phyloP scores from a whole-genome alignment of 306 rosid species.

The Quercus glauca region DNA sequence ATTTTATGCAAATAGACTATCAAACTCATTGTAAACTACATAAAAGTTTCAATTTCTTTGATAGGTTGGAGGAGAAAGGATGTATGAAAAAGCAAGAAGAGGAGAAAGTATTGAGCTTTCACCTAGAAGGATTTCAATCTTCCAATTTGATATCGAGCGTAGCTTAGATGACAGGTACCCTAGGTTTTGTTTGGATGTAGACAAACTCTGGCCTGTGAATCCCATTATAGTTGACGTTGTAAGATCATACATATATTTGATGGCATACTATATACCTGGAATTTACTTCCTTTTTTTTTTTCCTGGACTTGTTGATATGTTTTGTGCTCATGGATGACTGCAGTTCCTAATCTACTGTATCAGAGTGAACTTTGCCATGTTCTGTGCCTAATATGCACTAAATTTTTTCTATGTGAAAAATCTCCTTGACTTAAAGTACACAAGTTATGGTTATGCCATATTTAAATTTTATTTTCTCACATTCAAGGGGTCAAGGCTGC shows the following conservation, averaged over 20 bases:
- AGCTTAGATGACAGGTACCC: slow-evolving; percentile 85
- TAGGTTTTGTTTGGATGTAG: background rate
- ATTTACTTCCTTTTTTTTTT: background rate
- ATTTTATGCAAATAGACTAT: slow-evolving; percentile 1
- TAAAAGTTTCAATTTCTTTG: slow-evolving; percentile 26
- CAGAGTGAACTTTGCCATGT: background rate
- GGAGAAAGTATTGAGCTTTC: slow-evolving; percentile 96
- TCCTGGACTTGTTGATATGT: background rate
- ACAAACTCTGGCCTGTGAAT: background rate
- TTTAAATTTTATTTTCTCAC: background rate
- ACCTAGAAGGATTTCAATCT: slow-evolving; percentile 84
- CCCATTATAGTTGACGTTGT: background rate
- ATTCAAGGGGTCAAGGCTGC: background rate
- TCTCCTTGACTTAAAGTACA: background rate
- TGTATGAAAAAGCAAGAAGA: slow-evolving; percentile 97
- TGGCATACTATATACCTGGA: background rate
- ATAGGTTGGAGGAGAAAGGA: slow-evolving; percentile 93
- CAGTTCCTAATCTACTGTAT: background rate
- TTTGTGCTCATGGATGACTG: background rate
- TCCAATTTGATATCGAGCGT: slow-evolving; percentile 85
- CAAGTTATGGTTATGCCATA: background rate
- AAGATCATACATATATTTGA: background rate
- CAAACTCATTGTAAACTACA: slow-evolving; percentile 7
- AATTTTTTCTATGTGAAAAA: background rate
- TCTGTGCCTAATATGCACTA: background rate